Percentiles rank a stretch among this genome's conserved stretches.
Conservation (phyloP, 768 basidiomycete species). For the Mycena metata region DNA sequence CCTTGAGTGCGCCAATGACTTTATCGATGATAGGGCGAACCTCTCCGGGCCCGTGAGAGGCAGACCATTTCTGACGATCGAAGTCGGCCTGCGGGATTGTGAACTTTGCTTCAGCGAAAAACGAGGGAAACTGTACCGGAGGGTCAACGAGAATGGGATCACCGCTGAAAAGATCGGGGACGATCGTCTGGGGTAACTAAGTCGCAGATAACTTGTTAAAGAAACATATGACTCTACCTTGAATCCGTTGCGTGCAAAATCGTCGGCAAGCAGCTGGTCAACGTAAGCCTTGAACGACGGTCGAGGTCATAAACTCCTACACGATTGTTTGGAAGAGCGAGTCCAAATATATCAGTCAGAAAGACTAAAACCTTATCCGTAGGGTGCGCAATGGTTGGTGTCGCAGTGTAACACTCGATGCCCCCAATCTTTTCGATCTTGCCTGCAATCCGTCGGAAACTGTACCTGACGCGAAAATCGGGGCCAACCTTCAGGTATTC, state of each 20-base stretch:
- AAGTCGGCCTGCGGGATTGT: conserved; percentile 38
- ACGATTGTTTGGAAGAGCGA: conserved; percentile 48
- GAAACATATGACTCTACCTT: conserved; percentile 30
- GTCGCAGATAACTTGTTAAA: conserved; percentile 40
- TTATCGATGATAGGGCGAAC: conserved; percentile 53
- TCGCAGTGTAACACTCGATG: conserved; percentile 56
- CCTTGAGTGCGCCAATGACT: conserved; percentile 50
- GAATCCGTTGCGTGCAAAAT: conserved; percentile 57
- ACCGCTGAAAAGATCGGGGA: conserved; percentile 38
- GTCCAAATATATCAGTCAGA: conserved; percentile 56
- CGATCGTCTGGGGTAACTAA: conserved; percentile 23
- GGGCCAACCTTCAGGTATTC: conserved; percentile 37
- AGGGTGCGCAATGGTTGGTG: conserved; percentile 51
- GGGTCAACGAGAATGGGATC: conserved; percentile 25
- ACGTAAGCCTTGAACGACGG: background rate
- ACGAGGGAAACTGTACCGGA: background rate
- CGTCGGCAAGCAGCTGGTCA: conserved; percentile 47
- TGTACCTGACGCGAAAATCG: background rate
- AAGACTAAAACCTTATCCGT: conserved; percentile 54
- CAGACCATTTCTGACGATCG: conserved; percentile 50
- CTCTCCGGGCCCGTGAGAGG: conserved; percentile 47
- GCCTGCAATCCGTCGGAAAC: conserved; percentile 42
- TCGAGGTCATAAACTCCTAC: conserved; percentile 37
- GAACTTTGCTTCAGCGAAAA: background rate
- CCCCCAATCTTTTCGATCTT: conserved; percentile 54